These are phyloP conservation scores for Ganoderma lucidum DNA, from an alignment of 1,284 basidiomycete genomes.

Conservation along the genomic window DNA sequence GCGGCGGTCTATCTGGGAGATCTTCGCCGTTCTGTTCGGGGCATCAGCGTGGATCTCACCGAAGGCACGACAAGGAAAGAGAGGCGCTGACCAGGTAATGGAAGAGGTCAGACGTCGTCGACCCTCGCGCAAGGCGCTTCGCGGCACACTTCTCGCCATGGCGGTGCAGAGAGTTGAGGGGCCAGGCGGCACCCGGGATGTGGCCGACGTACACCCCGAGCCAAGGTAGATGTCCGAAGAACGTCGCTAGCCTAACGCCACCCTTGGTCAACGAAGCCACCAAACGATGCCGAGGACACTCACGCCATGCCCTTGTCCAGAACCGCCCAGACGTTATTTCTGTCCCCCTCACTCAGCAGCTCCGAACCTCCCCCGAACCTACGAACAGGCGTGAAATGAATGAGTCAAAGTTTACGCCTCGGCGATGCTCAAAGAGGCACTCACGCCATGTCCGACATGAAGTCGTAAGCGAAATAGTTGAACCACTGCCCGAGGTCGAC, in stretches of 20 bases:
- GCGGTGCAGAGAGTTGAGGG: constrained; percentile 16
- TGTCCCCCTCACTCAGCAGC: constrained; percentile 31
- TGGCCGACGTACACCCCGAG: constrained; percentile 20
- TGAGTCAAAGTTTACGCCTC: neutral
- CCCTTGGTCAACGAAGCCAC: neutral
- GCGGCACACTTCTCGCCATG: constrained; percentile 18
- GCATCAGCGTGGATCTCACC: neutral
- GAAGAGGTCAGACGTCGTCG: constrained; percentile 32
- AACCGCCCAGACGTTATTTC: constrained; percentile 24
- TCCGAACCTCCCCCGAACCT: constrained; percentile 38
- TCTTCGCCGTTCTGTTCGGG: constrained; percentile 31
- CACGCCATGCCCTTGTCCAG: constrained; percentile 28
- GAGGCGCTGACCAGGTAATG: constrained; percentile 30
- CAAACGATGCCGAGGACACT: neutral
- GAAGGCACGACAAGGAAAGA: neutral
- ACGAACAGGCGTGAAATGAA: neutral
- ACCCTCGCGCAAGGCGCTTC: constrained; percentile 21
- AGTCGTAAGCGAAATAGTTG: constrained; percentile 53
- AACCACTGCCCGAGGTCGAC: constrained; percentile 56
- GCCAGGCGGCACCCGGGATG: constrained; percentile 23
- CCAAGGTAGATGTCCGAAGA: constrained; percentile 32
- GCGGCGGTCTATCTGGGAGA: constrained; percentile 24
- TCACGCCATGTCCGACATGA: constrained; percentile 41
- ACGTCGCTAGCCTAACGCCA: constrained; percentile 14
- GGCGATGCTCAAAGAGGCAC: constrained; percentile 1